A percentile compares a stretch with the other conserved stretches of the same genome.
These are phyloP conservation scores for Avena atlantica DNA, from an alignment of 176 grass and related monocot genomes.

Conservation along the genomic window DNA sequence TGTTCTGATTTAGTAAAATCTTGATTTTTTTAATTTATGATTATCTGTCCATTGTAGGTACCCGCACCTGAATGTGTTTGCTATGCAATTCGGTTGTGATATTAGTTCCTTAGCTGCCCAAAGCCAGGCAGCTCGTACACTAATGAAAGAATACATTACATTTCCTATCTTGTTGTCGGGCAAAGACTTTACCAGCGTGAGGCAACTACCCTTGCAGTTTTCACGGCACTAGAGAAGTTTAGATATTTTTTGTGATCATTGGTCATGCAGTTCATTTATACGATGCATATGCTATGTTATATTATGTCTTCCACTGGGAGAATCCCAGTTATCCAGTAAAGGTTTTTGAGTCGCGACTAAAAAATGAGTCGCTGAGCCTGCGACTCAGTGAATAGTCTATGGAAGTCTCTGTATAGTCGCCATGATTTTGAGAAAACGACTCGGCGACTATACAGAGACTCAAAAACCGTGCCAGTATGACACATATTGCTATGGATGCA, in stretches of 20 bases:
- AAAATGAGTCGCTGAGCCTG: too few species aligned
- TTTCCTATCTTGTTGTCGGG: constrained; percentile 63
- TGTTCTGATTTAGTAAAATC: constrained; percentile 11
- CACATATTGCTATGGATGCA: background rate
- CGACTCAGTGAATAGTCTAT: too few species aligned
- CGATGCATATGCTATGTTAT: constrained; percentile 18
- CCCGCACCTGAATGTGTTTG: constrained; percentile 55
- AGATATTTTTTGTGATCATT: background rate
- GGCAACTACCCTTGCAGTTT: constrained; percentile 36
- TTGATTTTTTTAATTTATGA: constrained; percentile 26
- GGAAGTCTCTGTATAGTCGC: too few species aligned
- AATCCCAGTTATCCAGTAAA: background rate
- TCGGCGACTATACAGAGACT: too few species aligned
- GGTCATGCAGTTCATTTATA: background rate
- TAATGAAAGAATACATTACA: constrained; percentile 54
- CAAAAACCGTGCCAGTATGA: background rate
- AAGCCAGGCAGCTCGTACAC: constrained; percentile 35
- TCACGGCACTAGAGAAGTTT: constrained; percentile 19
- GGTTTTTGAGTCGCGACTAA: too few species aligned
- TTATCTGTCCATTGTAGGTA: constrained; percentile 47
- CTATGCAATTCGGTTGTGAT: constrained; percentile 53
- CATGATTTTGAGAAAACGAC: too few species aligned
- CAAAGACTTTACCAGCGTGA: constrained; percentile 57
- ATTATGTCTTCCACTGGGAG: constrained; percentile 7
- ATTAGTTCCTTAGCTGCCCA: constrained; percentile 47